These are phyloP conservation scores for Brasilioporus rufonigricans DNA, from an alignment of 768 basidiomycete genomes.

Conservation along the genomic window DNA sequence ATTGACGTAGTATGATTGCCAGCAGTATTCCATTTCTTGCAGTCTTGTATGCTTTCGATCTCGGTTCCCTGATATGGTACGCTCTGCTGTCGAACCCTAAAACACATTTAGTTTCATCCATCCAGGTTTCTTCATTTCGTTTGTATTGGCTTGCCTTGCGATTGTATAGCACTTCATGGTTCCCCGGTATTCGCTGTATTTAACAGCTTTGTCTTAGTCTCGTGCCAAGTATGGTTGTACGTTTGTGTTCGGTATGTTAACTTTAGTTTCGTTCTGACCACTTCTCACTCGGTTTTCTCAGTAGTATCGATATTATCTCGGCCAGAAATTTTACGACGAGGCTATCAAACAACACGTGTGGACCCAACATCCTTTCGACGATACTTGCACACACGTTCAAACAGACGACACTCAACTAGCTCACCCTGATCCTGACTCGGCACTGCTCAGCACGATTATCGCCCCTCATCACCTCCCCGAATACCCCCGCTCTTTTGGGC, in stretches of 20 bases:
- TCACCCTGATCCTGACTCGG: conserved; percentile 7
- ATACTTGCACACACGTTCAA: conserved; percentile 11
- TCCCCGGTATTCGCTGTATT: background rate
- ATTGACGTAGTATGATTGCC: too few relatives aligned
- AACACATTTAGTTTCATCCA: background rate
- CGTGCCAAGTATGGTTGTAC: background rate
- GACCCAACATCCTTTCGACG: conserved; percentile 12
- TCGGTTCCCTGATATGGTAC: conserved; percentile 5
- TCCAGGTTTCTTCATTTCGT: background rate
- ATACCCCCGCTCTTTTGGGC: background rate
- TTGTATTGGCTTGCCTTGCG: background rate
- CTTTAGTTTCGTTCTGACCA: background rate
- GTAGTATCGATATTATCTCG: conserved; percentile 9
- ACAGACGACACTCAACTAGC: conserved; percentile 8
- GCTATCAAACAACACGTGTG: conserved; percentile 1
- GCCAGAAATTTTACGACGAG: conserved; percentile 9
- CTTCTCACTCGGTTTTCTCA: too few relatives aligned
- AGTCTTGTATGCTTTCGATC: background rate
- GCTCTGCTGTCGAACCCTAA: background rate
- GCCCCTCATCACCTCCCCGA: conserved; percentile 6
- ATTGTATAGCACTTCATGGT: background rate
- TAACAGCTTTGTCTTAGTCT: background rate
- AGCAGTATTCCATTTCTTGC: background rate
- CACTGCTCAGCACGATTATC: conserved; percentile 2
- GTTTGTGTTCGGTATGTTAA: conserved; percentile 4